These are phyloP conservation scores for Saturnispora serradocipensis DNA, from an alignment of 805 yeast species.

Conservation along the genomic window DNA sequence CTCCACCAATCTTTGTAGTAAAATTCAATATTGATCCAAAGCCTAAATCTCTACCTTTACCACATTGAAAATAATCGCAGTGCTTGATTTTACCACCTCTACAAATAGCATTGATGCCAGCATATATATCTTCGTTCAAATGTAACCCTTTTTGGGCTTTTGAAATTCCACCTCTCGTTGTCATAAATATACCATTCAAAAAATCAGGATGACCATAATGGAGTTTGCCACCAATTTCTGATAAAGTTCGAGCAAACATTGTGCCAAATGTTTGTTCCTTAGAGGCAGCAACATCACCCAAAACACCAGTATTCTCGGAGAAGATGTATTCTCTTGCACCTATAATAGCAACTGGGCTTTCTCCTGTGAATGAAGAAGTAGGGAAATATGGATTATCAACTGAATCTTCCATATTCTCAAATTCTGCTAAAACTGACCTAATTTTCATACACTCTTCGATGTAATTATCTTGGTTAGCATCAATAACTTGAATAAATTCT, in stretches of 20 bases:
- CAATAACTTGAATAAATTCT: slow-evolving; percentile 89
- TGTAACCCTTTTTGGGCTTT: slow-evolving; percentile 93
- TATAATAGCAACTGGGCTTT: slow-evolving; percentile 72
- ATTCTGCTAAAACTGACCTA: slow-evolving; percentile 79
- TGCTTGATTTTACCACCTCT: slow-evolving; percentile 94
- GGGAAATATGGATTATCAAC: slow-evolving; percentile 44
- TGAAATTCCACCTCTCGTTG: slow-evolving; percentile 91
- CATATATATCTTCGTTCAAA: slow-evolving; percentile 89
- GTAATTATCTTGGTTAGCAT: slow-evolving; percentile 94
- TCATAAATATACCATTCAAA: slow-evolving; percentile 82
- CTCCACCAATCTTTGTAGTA: slow-evolving; percentile 94
- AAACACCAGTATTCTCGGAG: slow-evolving; percentile 83
- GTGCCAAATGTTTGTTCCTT: slow-evolving; percentile 97
- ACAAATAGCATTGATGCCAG: slow-evolving; percentile 83
- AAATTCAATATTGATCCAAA: slow-evolving; percentile 87
- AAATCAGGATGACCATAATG: slow-evolving; percentile 98
- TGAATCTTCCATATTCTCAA: slow-evolving; percentile 58
- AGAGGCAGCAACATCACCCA: slow-evolving; percentile 96
- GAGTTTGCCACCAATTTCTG: slow-evolving; percentile 88
- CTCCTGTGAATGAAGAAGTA: slow-evolving; percentile 36
- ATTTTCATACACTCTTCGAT: slow-evolving; percentile 90
- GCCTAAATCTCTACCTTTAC: slow-evolving; percentile 93
- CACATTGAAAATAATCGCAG: slow-evolving; percentile 93
- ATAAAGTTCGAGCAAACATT: slow-evolving; percentile 83
- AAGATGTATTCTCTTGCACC: slow-evolving; percentile 95